phyloP scores from a whole-genome alignment of 768 basidiomycete species.

The Chalciporus chontae region DNA sequence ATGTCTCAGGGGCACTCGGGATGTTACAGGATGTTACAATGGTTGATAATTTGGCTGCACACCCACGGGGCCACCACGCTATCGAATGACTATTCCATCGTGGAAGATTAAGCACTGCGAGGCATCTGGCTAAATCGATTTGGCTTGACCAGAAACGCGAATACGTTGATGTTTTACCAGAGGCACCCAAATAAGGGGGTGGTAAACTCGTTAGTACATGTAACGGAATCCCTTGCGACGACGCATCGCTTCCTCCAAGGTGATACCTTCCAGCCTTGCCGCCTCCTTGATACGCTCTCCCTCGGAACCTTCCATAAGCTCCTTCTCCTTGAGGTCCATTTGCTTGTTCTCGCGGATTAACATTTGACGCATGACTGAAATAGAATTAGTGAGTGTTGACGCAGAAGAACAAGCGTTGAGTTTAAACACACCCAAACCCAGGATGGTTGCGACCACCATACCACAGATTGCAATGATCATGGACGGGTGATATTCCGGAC shows the following conservation, averaged over 20 bases:
- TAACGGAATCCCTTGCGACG: constrained; percentile 58
- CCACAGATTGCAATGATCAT: constrained; percentile 48
- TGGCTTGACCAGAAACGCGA: too few relatives aligned
- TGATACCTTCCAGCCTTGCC: constrained; percentile 55
- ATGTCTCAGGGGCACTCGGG: too few relatives aligned
- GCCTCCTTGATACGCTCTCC: constrained; percentile 53
- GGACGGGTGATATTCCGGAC: constrained; percentile 59
- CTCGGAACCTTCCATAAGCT: constrained; percentile 41
- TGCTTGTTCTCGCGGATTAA: constrained; percentile 48
- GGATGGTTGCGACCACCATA: constrained; percentile 29
- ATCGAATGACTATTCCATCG: too few relatives aligned
- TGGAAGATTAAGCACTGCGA: too few relatives aligned
- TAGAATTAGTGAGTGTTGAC: not conserved
- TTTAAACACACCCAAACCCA: constrained; percentile 32
- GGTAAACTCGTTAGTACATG: constrained; percentile 36
- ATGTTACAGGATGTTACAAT: too few relatives aligned
- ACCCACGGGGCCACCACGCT: too few relatives aligned
- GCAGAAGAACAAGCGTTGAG: not conserved
- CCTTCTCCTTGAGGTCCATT: constrained; percentile 47
- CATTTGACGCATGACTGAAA: constrained; percentile 40
- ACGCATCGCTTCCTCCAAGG: constrained; percentile 56
- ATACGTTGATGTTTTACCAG: too few relatives aligned
- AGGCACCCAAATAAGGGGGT: too few relatives aligned
- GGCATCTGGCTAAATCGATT: too few relatives aligned
- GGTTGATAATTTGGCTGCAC: too few relatives aligned